These are phyloP conservation scores for Pichia sp. DNA, from an alignment of 1,139 yeast species.

Conservation along the genomic window DNA sequence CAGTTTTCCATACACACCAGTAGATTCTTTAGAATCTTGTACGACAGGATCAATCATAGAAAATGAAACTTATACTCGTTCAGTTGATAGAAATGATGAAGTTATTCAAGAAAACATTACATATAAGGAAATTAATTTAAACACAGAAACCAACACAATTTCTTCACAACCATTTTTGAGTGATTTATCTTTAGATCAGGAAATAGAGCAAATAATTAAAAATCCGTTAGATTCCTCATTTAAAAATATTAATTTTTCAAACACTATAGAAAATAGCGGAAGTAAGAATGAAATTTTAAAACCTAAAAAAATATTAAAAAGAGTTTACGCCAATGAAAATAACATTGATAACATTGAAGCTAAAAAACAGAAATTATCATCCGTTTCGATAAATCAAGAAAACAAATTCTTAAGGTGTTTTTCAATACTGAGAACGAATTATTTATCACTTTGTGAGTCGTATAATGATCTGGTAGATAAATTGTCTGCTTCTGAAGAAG, in stretches of 20 bases:
- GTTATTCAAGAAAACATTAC: no score
- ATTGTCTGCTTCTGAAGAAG: slow-evolving; percentile 17
- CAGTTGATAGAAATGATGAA: no score
- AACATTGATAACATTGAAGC: not conserved
- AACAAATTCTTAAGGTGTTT: slow-evolving; percentile 21
- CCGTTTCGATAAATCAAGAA: slow-evolving; percentile 4
- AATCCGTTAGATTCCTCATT: not conserved
- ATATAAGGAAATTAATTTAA: not conserved
- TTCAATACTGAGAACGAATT: slow-evolving; percentile 22
- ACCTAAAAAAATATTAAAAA: no score
- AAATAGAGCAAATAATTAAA: slow-evolving; percentile 11
- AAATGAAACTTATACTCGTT: not conserved
- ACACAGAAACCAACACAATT: not conserved
- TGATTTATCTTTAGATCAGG: slow-evolving; percentile 1
- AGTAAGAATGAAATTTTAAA: not conserved
- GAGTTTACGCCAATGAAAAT: not conserved
- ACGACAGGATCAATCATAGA: slow-evolving; percentile 11
- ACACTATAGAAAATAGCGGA: not conserved
- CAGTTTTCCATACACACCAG: slow-evolving; percentile 19
- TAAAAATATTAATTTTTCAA: not conserved
- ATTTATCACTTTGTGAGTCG: slow-evolving; percentile 20
- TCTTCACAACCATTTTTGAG: not conserved
- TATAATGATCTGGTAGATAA: slow-evolving; percentile 20
- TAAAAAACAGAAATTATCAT: not conserved
- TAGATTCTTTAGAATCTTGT: slow-evolving; percentile 17